Conservation (phyloP, 176 grass and related monocot genomes). For the Oryza longistaminata region DNA sequence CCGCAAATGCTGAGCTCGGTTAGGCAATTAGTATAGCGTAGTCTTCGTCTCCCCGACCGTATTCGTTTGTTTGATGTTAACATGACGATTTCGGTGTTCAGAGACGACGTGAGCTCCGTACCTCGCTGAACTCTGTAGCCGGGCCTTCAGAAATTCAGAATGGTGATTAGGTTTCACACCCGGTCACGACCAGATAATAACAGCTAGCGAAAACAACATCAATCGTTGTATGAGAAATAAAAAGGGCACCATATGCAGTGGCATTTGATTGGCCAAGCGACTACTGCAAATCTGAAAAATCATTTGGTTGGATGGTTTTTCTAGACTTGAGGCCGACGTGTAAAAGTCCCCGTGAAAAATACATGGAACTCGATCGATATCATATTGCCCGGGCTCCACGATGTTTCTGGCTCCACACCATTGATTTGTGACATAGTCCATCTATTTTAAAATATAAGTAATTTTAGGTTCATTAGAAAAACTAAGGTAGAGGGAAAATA, state of each 20-base stretch:
- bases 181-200: background rate
- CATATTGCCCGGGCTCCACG: too few relatives aligned
- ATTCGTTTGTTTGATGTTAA: background rate
- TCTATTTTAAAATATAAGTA: too few relatives aligned
- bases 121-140: background rate
- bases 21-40: background rate
- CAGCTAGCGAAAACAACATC: constrained; percentile 46
- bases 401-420: background rate
- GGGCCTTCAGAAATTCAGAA: background rate
- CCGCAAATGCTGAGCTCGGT: background rate
- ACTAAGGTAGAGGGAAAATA: too few relatives aligned
- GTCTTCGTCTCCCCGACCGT: background rate
- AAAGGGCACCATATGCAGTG: background rate
- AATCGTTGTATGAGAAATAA: background rate
- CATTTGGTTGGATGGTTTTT: too few relatives aligned
- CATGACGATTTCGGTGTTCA: constrained; percentile 38
- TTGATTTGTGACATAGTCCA: background rate
- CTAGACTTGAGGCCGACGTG: too few relatives aligned
- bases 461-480: too few relatives aligned
- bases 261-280: background rate
- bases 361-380: background rate
- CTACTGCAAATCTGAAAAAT: background rate
- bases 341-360: background rate
- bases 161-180: background rate
- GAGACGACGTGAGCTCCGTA: constrained; percentile 37